Evolutionary conservation across 2,329 filamentous ascomycete genomes (phyloP).

Genomic region (Gremmenia infestans): DNA sequence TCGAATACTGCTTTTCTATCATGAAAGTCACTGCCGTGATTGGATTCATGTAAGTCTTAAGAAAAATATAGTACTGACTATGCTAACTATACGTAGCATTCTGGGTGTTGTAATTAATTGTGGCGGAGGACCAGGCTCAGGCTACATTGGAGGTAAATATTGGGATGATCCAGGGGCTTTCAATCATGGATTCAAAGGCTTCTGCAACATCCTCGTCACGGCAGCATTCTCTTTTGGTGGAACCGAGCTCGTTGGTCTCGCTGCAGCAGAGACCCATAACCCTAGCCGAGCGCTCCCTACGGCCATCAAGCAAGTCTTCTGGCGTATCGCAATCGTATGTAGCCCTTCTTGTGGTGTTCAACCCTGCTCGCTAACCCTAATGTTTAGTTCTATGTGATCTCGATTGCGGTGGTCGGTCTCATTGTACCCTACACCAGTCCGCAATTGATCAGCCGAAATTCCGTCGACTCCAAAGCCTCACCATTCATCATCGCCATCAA

Average conservation of each 20-base stretch:
- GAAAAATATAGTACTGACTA: not conserved
- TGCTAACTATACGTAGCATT: constrained; percentile 48
- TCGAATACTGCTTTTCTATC: constrained; percentile 81
- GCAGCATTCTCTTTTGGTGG: constrained; percentile 73
- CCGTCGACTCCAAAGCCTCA: constrained; percentile 69
- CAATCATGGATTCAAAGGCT: constrained; percentile 74
- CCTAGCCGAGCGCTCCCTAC: constrained; percentile 76
- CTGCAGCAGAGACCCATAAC: constrained; percentile 74
- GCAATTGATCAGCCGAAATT: constrained; percentile 53
- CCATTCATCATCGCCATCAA: constrained; percentile 93
- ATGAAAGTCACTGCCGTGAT: constrained; percentile 85
- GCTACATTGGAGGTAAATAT: constrained; percentile 76
- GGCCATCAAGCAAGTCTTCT: constrained; percentile 93
- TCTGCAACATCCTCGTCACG: constrained; percentile 72
- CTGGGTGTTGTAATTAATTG: constrained; percentile 83
- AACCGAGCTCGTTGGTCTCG: constrained; percentile 73
- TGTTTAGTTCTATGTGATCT: constrained; percentile 74
- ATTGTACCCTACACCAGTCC: constrained; percentile 69
- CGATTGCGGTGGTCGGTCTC: constrained; percentile 74
- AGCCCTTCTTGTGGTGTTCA: not conserved
- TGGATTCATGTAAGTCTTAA: constrained; percentile 69
- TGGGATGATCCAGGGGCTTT: constrained; percentile 79
- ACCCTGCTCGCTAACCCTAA: constrained; percentile 49
- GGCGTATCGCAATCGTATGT: constrained; percentile 73
- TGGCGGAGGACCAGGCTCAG: constrained; percentile 67